Evolutionary conservation across 805 yeast genomes (phyloP).

Genomic region (Wickerhamiella sorbophila): DNA sequence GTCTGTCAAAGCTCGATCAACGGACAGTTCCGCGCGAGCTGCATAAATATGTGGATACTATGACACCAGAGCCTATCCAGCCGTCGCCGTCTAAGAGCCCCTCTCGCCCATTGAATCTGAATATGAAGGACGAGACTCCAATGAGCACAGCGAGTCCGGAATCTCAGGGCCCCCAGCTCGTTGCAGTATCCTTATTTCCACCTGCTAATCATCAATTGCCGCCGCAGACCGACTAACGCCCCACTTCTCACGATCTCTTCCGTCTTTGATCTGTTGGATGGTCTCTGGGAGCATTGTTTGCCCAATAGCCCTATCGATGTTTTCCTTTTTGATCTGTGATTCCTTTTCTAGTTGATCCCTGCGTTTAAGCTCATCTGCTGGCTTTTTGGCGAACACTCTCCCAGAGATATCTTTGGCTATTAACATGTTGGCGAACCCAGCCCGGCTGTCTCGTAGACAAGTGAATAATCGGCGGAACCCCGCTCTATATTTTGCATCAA

Average conservation of each 20-base stretch:
- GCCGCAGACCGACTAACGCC: constrained; percentile 30
- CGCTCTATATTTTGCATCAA: constrained; percentile 17
- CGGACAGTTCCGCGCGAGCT: constrained; percentile 5
- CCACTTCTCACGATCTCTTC: constrained; percentile 31
- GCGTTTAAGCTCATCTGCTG: constrained; percentile 22
- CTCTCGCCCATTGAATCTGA: too few relatives aligned
- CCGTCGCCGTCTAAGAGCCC: not conserved
- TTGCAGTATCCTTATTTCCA: not conserved
- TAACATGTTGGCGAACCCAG: constrained; percentile 16
- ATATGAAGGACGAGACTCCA: too few relatives aligned
- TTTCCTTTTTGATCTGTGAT: constrained; percentile 18
- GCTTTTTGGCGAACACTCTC: constrained; percentile 20
- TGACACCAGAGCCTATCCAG: not conserved
- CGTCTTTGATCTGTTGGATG: constrained; percentile 27
- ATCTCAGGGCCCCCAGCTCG: not conserved
- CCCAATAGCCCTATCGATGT: constrained; percentile 19
- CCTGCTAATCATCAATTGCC: constrained; percentile 23
- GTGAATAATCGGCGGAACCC: constrained; percentile 21
- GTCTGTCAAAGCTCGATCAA: constrained; percentile 13
- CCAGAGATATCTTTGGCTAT: constrained; percentile 19
- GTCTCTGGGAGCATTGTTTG: constrained; percentile 22
- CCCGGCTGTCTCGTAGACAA: constrained; percentile 19
- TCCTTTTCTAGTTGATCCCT: constrained; percentile 17
- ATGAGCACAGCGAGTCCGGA: not conserved
- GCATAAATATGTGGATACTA: not conserved